These are phyloP conservation scores for Phialophora macrospora DNA, from an alignment of 2,329 filamentous ascomycete genomes.

Conservation along the genomic window DNA sequence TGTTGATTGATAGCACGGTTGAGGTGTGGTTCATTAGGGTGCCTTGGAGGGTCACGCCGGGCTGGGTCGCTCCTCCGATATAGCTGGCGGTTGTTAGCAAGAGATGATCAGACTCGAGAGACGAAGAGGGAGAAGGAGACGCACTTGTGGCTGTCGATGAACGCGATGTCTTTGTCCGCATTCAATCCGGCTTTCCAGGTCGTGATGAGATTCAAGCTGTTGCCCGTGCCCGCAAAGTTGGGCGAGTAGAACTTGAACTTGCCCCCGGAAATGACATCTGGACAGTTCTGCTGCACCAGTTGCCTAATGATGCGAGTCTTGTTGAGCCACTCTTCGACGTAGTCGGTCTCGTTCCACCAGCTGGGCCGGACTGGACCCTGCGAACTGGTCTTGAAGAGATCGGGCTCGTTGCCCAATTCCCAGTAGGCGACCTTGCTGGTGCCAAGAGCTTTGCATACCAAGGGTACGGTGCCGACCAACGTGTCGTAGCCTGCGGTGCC, in stretches of 20 bases:
- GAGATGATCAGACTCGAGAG: neutral
- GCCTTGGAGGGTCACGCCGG: constrained; percentile 65
- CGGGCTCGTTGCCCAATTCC: constrained; percentile 70
- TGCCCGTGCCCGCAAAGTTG: constrained; percentile 60
- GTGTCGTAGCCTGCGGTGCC: constrained; percentile 57
- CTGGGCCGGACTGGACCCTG: constrained; percentile 59
- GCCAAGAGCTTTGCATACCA: constrained; percentile 62
- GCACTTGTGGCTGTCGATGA: constrained; percentile 66
- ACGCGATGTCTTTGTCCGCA: constrained; percentile 54
- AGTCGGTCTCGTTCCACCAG: constrained; percentile 60
- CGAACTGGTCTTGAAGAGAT: constrained; percentile 60
- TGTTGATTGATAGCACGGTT: constrained; percentile 57
- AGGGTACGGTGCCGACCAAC: constrained; percentile 59
- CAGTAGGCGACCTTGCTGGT: constrained; percentile 59
- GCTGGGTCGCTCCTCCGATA: constrained; percentile 63
- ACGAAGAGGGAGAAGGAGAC: constrained; percentile 29
- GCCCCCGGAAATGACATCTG: constrained; percentile 50
- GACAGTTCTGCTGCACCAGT: constrained; percentile 56
- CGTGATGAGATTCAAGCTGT: constrained; percentile 56
- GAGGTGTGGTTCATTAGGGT: constrained; percentile 68
- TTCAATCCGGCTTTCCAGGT: constrained; percentile 62
- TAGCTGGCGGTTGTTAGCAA: constrained; percentile 54
- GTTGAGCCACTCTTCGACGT: constrained; percentile 63
- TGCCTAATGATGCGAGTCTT: constrained; percentile 58
- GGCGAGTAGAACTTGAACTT: constrained; percentile 62